These are phyloP conservation scores for Claviceps citrina DNA, from an alignment of 2,329 filamentous ascomycete genomes.

Conservation along the genomic window DNA sequence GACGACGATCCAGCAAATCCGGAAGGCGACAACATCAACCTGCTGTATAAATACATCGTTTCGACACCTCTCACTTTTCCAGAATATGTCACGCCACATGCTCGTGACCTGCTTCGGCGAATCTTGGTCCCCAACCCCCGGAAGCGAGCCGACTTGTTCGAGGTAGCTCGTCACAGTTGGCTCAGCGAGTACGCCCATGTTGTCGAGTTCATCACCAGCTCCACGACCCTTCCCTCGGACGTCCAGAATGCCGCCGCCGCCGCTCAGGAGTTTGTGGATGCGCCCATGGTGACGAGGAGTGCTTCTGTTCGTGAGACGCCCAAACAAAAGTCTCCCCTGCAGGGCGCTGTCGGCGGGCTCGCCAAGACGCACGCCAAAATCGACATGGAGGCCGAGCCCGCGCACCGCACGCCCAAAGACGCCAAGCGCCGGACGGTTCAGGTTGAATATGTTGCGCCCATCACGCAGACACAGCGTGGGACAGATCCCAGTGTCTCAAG, in stretches of 20 bases:
- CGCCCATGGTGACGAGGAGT: constrained; percentile 58
- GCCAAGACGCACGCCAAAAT: constrained; percentile 60
- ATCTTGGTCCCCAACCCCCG: constrained; percentile 92
- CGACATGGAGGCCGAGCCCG: constrained; percentile 46
- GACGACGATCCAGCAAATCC: constrained; percentile 97
- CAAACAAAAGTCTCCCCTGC: constrained; percentile 45
- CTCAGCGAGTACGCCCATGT: constrained; percentile 93
- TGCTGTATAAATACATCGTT: constrained; percentile 98
- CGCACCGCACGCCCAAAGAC: constrained; percentile 55
- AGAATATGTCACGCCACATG: constrained; percentile 96
- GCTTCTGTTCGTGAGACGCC: constrained; percentile 80
- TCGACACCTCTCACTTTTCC: constrained; percentile 93
- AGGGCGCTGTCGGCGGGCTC: constrained; percentile 44
- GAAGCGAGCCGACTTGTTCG: constrained; percentile 88
- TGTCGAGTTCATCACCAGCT: constrained; percentile 92
- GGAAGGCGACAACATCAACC: constrained; percentile 96
- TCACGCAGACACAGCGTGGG: constrained; percentile 69
- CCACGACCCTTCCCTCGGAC: constrained; percentile 72
- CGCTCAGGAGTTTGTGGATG: constrained; percentile 38
- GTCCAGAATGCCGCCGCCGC: constrained; percentile 66
- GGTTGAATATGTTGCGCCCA: constrained; percentile 90
- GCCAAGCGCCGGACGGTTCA: constrained; percentile 89
- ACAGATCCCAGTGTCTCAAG: constrained; percentile 15
- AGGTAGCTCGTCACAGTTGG: constrained; percentile 96
- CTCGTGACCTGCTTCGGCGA: constrained; percentile 75